Conservation (phyloP, 352 stramenopile species). For the Lagenidium sp. region DNA sequence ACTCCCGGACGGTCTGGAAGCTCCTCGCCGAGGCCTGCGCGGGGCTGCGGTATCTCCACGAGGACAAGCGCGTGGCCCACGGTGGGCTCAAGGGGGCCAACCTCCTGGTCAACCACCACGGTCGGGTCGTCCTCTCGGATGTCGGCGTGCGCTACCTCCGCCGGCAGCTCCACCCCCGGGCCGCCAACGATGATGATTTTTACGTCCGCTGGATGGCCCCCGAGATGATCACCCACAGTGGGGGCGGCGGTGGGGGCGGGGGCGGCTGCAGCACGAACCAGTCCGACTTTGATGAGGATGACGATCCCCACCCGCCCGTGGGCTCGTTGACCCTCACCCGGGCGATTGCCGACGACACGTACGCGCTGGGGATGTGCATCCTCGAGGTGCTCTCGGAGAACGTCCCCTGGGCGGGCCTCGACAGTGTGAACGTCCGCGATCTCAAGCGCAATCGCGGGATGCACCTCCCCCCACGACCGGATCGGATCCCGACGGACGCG, state of each 20-base stretch:
- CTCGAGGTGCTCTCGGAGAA: constrained; percentile 47
- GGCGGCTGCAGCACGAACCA: no score
- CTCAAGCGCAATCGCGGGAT: constrained; percentile 31
- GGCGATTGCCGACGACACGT: constrained; percentile 48
- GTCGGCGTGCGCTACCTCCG: constrained; percentile 20
- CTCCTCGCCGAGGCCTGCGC: constrained; percentile 48
- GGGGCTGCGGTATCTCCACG: constrained; percentile 53
- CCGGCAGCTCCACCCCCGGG: constrained; percentile 18
- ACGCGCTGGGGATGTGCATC: constrained; percentile 75
- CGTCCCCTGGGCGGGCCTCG: constrained; percentile 35
- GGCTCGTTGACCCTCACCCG: no score
- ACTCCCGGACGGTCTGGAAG: constrained; percentile 46
- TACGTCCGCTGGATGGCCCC: constrained; percentile 60
- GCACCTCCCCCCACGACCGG: constrained; percentile 40
- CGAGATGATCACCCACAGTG: constrained; percentile 27
- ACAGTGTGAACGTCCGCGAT: constrained; percentile 32
- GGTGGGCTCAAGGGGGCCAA: constrained; percentile 56
- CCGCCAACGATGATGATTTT: constrained; percentile 28
- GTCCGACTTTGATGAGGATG: no score
- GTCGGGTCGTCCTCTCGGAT: constrained; percentile 47
- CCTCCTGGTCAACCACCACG: constrained; percentile 62
- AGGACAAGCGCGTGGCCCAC: constrained; percentile 41
- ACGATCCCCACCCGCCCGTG: no score
- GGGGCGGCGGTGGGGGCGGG: constrained; percentile 17
- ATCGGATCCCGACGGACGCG: constrained; percentile 21